A percentile compares a stretch with the other conserved stretches of the same genome.
Conservation (phyloP, 2,329 filamentous ascomycete genomes). For the Fusarium robinianum region DNA sequence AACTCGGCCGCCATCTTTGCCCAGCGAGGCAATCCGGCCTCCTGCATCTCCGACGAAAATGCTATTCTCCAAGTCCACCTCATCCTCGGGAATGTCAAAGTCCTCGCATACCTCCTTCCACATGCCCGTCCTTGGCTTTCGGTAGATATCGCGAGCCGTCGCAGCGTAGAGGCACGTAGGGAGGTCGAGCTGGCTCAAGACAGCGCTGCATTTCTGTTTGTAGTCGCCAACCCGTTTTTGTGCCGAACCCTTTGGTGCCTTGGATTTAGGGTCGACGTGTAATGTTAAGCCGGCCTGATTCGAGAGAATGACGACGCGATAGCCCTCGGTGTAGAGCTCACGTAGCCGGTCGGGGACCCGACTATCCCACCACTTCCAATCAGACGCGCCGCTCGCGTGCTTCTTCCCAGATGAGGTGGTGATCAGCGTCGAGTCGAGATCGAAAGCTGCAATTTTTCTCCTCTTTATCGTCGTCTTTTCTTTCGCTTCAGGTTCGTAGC, state of each 20-base stretch:
- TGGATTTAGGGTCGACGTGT: conserved; percentile 70
- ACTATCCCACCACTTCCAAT: conserved; percentile 95
- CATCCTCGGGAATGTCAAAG: conserved; percentile 58
- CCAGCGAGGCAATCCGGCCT: conserved; percentile 54
- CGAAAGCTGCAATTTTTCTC: conserved; percentile 72
- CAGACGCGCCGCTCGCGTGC: conserved; percentile 69
- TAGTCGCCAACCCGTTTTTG: conserved; percentile 75
- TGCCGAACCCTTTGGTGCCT: conserved; percentile 58
- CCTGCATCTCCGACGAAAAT: conserved; percentile 91
- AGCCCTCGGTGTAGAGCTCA: conserved; percentile 71
- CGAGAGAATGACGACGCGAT: conserved; percentile 77
- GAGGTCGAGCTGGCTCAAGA: conserved; percentile 73
- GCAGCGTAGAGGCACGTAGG: conserved; percentile 85
- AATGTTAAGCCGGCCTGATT: conserved; percentile 87
- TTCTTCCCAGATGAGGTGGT: conserved; percentile 78
- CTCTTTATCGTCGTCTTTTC: conserved; percentile 42
- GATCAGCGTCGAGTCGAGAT: conserved; percentile 87
- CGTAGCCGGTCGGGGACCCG: conserved; percentile 70
- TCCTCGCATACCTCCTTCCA: conserved; percentile 70
- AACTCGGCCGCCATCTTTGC: conserved; percentile 26
- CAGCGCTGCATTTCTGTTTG: conserved; percentile 74
- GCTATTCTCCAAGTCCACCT: conserved; percentile 71
- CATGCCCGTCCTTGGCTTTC: conserved; percentile 89
- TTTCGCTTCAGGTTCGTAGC: conserved; percentile 58
- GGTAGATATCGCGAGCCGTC: conserved; percentile 77